Base-by-base conservation (phyloP, 164 flowering plant genomes). In the Nymphaea thermarum region DNA sequence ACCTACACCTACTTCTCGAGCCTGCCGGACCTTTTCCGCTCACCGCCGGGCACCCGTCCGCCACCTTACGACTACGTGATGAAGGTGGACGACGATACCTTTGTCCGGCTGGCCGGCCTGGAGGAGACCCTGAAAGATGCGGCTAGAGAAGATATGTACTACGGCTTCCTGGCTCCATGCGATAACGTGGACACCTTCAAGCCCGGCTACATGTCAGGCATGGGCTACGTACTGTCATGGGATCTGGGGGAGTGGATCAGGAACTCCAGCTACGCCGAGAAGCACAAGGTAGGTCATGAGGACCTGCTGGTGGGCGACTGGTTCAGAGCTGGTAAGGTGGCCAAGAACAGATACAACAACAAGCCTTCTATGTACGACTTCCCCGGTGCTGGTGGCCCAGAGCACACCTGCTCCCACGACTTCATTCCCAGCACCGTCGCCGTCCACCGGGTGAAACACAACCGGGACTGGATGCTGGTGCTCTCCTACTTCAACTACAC, bases 1-100 rank as follows among this genome's bases (percentile, higher is more conserved):
- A 88, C 96, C 0, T 88, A 85, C 78, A 83, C 86, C 0, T 88
- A 80, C 75, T 86, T 90, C 71, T 85, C 92, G 0, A 86, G 86
- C 82, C 75, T 93, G 47, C 97, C 98, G 0, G 77, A 80, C 7
- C 43, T 71, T 7, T 60, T 71, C 4, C 63, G 36, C 0, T 25
- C 18, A 12, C 44, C 8, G 5, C 10, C 55, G 6, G 57, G 57
- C 57, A 3, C 8, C 57, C 12, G 57, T 60, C 71, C 4, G 64
- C 36, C 42, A 17, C 64, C 64, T 10, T 62, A 62, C 17, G 64
- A 62, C 42, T 85, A 85, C 43, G 82, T 85, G 60, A 84, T 87
- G 89, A 87, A 87, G 73, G 87, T 83, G 0, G 92, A 85, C 61
- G 89, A 87, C 36, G 92, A 85, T 60, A 78, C 79, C 6, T 87